Base-by-base conservation (phyloP, 306 rosid genomes). In the barrel medic (Medicago truncatula) region DNA sequence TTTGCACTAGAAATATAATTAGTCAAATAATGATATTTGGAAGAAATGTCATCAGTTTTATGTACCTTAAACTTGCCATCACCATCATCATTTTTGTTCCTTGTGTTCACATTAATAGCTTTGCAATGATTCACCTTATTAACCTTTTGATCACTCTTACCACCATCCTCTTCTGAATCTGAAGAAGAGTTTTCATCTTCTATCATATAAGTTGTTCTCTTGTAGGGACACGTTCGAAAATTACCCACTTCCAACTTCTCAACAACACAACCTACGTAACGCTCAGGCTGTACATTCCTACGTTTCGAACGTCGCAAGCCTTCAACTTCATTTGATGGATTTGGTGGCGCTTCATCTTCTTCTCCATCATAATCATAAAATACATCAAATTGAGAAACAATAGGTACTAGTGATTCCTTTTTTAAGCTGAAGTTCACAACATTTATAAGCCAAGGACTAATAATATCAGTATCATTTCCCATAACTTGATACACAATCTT, bases 251-350 rank as follows among this genome's bases (percentile, higher is more conserved):
- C 89, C 17, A 81, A 70, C 83, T 84, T 88, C 9, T 82, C 56
- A 11, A 73, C 73, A 61, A 76, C 86, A 59, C 80, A 87, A 31
- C 89, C 98, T 69, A 87, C 62, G 75, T 90, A 94, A 11, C 96
- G 95, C 41, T 92, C 92, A 17, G 98, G 97, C 52, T 86, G 93
- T 6, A 87, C 60, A 62, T 81, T 83, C 52, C 90, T 85, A 14
- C 98, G 96, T 66, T 87, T 89, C 59, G 98, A 94, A 49, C 98
- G 98, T 10, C 98, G 76, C 67, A 94, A 73, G 31, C 78, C 89
- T 50, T 61, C 71, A 68, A 69, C 40, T 47, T 75, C 80, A 70
- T 80, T 78, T 40, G 70, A 43, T 2, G 0, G 20, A 13, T 15
- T 9, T 36, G 78, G 75, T 4, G 76, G 71, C 3, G 25, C 62